phyloP scores from a whole-genome alignment of 1,284 basidiomycete genomes.

The Trametes hirsuta region DNA sequence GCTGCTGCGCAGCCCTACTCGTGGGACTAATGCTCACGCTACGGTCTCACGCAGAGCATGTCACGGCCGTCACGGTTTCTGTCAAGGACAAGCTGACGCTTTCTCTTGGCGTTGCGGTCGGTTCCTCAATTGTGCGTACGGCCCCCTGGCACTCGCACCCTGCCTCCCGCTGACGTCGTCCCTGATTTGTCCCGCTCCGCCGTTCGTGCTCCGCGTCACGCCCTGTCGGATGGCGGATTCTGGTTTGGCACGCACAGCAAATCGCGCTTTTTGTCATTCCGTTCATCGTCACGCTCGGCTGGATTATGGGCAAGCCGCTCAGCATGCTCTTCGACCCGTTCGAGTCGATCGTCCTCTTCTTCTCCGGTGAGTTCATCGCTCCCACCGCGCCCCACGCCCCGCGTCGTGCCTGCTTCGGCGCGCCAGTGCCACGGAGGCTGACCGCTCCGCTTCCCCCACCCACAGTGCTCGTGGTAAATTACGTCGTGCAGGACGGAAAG shows the following conservation, averaged over 20 bases:
- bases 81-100: conserved; percentile 81
- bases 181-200: background rate
- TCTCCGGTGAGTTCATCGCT: conserved; percentile 37
- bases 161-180: background rate
- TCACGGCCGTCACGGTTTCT: conserved; percentile 87
- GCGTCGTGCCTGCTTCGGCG: background rate
- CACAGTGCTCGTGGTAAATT: conserved; percentile 38
- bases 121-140: conserved; percentile 81
- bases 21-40: background rate
- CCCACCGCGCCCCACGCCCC: conserved; percentile 18
- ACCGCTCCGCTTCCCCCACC: background rate
- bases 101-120: conserved; percentile 82
- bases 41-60: conserved; percentile 61
- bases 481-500: conserved; percentile 37
- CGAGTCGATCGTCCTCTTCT: conserved; percentile 59
- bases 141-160: conserved; percentile 4
- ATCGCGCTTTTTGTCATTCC: conserved; percentile 86
- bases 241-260: conserved; percentile 54
- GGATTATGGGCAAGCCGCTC: conserved; percentile 69
- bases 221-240: background rate
- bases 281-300: conserved; percentile 65
- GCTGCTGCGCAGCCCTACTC: background rate
- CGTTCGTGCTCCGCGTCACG: background rate
- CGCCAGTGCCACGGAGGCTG: background rate
- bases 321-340: conserved; percentile 69